Conservation (phyloP, 441 rosid species). For the Euphorbia corollata region DNA sequence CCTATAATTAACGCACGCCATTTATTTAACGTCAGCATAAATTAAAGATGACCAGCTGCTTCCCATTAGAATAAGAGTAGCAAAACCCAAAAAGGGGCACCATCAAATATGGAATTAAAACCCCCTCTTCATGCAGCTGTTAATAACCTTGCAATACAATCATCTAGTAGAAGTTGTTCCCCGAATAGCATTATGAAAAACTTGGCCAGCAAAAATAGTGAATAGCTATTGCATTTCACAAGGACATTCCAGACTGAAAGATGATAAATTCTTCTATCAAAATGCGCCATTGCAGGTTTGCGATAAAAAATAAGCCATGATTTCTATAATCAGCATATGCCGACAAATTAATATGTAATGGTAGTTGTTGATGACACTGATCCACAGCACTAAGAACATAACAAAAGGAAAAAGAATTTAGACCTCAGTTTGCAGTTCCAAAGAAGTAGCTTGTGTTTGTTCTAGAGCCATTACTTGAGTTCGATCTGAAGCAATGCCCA, state of each 20-base stretch:
- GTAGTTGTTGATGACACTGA: background rate
- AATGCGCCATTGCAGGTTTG: background rate
- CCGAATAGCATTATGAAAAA: background rate
- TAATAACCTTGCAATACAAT: conserved; percentile 3
- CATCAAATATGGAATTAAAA: background rate
- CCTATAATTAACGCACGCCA: background rate
- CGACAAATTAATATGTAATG: background rate
- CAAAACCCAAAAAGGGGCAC: background rate
- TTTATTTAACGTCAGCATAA: background rate
- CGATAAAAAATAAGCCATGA: conserved; percentile 1
- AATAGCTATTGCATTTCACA: background rate
- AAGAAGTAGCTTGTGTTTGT: conserved; percentile 9
- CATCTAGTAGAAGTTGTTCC: background rate
- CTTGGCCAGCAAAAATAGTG: background rate
- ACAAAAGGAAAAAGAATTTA: background rate
- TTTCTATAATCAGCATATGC: background rate
- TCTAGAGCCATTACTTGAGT: conserved; percentile 11
- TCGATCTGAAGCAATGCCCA: conserved; percentile 1
- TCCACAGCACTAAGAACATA: background rate
- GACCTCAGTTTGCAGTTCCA: background rate
- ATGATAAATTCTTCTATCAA: background rate
- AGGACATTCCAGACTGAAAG: background rate
- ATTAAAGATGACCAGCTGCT: background rate
- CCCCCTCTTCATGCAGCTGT: background rate
- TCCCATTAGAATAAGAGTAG: background rate